phyloP scores from a whole-genome alignment of 2,329 filamentous ascomycete genomes.

The Monosporascus sp. region DNA sequence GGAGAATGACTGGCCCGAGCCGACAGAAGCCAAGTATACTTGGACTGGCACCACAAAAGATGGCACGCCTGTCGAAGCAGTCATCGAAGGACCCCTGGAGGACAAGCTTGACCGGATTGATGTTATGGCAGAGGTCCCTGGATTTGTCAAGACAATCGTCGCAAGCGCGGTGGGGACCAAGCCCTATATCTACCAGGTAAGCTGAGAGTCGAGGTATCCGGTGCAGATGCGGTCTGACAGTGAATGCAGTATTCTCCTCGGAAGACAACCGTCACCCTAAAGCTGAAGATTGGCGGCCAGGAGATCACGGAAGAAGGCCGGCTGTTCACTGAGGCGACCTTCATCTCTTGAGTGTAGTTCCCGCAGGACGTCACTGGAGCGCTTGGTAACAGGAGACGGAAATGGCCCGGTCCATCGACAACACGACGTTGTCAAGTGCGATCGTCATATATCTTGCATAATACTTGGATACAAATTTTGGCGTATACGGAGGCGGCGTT shows the following conservation, averaged over 20 bases:
- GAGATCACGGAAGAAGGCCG: slow-evolving; percentile 72
- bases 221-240: slow-evolving; percentile 14
- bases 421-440: neutral
- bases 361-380: neutral
- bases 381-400: neutral
- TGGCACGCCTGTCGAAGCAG: slow-evolving; percentile 64
- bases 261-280: slow-evolving; percentile 61
- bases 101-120: slow-evolving; percentile 77
- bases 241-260: slow-evolving; percentile 62
- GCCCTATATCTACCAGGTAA: slow-evolving; percentile 95
- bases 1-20: slow-evolving; percentile 85
- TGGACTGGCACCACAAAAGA: slow-evolving; percentile 79
- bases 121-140: slow-evolving; percentile 93
- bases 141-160: slow-evolving; percentile 91
- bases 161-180: slow-evolving; percentile 84
- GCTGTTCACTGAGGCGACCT: slow-evolving; percentile 89
- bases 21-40: slow-evolving; percentile 64
- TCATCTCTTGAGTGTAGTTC: slow-evolving; percentile 60
- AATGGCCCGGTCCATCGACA: neutral
- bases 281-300: slow-evolving; percentile 78
- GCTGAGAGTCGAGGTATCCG: neutral
- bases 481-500: neutral
- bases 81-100: slow-evolving; percentile 64
- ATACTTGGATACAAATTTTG: neutral
- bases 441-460: neutral